Conservation (phyloP, 768 basidiomycete genomes). For the Lactifluus piperatus region DNA sequence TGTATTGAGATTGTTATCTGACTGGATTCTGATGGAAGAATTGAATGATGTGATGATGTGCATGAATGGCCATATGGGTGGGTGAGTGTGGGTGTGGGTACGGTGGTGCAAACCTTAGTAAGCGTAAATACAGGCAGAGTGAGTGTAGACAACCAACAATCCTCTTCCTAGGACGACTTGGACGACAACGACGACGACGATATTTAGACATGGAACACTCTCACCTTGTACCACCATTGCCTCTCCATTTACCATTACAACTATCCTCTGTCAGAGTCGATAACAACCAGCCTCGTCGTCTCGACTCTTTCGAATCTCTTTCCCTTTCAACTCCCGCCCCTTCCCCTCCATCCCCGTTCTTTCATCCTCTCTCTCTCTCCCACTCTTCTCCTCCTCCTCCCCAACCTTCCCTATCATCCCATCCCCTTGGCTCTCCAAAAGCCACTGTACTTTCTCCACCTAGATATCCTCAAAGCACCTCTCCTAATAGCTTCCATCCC, state of each 20-base stretch:
- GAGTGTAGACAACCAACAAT: background rate
- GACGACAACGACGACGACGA: background rate
- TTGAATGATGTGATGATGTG: background rate
- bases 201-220: background rate
- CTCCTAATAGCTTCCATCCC: constrained; percentile 5
- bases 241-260: background rate
- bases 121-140: background rate
- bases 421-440: background rate
- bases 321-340: background rate
- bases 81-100: background rate
- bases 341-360: constrained; percentile 10
- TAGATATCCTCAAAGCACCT: background rate
- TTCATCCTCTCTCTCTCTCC: constrained; percentile 2
- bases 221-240: background rate
- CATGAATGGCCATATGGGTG: no score
- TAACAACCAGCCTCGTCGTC: background rate
- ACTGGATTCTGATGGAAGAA: background rate
- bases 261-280: background rate
- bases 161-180: background rate
- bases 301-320: constrained; percentile 9
- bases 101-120: background rate
- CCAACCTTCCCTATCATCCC: background rate
- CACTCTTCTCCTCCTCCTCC: background rate
- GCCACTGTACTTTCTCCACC: background rate
- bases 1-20: background rate